Conservation (phyloP, 78 protist genomes). For the Pigoraptor vietnamica region DNA sequence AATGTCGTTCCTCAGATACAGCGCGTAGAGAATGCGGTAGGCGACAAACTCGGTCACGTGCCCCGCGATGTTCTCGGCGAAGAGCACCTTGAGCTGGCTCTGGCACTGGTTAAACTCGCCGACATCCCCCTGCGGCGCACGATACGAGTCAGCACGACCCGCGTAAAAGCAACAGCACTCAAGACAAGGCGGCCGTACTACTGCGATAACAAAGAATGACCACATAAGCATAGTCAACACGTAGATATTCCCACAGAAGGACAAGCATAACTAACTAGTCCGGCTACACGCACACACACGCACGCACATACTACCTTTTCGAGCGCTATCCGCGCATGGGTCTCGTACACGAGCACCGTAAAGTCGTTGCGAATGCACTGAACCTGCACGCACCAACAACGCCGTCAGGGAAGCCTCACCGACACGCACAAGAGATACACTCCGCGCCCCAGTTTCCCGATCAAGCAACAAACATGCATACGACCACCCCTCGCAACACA, state of each 20-base stretch:
- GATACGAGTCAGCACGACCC: background rate
- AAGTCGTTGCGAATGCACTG: slow-evolving; percentile 18
- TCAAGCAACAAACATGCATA: background rate
- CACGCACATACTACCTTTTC: no score
- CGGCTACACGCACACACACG: background rate
- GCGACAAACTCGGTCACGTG: background rate
- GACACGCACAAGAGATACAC: background rate
- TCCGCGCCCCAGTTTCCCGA: no score
- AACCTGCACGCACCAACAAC: background rate
- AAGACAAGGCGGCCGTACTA: no score
- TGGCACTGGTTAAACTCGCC: slow-evolving; percentile 51
- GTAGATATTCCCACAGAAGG: background rate
- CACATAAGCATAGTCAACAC: background rate
- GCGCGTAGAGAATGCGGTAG: slow-evolving; percentile 6
- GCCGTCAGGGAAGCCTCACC: no score
- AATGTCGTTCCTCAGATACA: background rate
- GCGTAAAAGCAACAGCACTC: background rate
- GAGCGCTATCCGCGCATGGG: slow-evolving; percentile 40
- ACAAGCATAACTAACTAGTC: no score
- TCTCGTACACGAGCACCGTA: slow-evolving; percentile 39
- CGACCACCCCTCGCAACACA: background rate
- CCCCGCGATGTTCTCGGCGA: background rate
- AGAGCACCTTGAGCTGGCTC: slow-evolving; percentile 12
- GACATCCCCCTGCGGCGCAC: slow-evolving; percentile 11
- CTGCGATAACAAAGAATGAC: background rate